Conservation (phyloP, 2,329 filamentous ascomycete genomes). For the Beauveria pseudobassiana region DNA sequence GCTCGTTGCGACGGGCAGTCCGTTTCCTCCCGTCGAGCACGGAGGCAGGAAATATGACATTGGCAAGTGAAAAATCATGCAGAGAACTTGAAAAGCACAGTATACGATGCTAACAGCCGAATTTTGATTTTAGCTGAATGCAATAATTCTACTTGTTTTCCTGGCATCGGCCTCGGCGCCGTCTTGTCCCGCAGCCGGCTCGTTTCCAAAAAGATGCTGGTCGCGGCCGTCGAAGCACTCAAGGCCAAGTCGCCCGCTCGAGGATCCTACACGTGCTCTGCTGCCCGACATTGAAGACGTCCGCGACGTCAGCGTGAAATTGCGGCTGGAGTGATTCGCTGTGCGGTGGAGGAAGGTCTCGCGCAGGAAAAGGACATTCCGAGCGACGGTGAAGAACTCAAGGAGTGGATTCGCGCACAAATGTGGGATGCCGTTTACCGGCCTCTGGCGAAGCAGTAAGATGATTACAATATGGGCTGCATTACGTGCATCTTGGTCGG, state of each 20-base stretch:
- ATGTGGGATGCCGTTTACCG: slow-evolving; percentile 74
- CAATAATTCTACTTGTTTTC: slow-evolving; percentile 82
- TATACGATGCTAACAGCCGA: not conserved
- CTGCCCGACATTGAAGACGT: slow-evolving; percentile 71
- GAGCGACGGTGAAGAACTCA: slow-evolving; percentile 42
- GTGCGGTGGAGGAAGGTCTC: slow-evolving; percentile 62
- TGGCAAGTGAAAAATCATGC: slow-evolving; percentile 22
- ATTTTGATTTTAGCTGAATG: slow-evolving; percentile 51
- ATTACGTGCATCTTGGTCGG: no score
- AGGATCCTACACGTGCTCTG: slow-evolving; percentile 55
- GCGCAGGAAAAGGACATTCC: slow-evolving; percentile 61
- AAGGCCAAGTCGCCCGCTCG: slow-evolving; percentile 65
- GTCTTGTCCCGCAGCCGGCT: slow-evolving; percentile 61
- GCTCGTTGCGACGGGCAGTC: slow-evolving; percentile 80
- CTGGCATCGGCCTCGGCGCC: slow-evolving; percentile 74
- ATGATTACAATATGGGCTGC: no score
- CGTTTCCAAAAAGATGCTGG: slow-evolving; percentile 71
- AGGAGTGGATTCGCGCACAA: slow-evolving; percentile 67
- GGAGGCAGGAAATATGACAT: slow-evolving; percentile 37
- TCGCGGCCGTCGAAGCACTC: slow-evolving; percentile 69
- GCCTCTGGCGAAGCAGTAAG: slow-evolving; percentile 35
- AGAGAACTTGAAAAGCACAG: no score
- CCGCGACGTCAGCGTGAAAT: slow-evolving; percentile 70
- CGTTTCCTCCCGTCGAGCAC: slow-evolving; percentile 63
- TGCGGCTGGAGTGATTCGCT: slow-evolving; percentile 65